Conservation (phyloP, 768 basidiomycete species). For the Boletus sensibilis region DNA sequence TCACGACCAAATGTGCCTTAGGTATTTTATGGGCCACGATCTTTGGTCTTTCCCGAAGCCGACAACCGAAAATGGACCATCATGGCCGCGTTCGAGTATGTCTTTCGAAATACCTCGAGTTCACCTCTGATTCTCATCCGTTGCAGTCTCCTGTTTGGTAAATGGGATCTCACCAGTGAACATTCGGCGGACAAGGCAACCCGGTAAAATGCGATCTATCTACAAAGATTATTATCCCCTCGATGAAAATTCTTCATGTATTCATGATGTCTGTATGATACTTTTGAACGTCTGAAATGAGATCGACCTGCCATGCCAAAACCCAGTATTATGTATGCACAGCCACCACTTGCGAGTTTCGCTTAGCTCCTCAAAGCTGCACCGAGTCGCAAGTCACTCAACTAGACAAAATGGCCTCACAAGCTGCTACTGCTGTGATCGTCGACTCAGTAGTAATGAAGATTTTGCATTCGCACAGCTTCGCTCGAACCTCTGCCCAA, state of each 20-base stretch:
- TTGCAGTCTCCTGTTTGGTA: slow-evolving; percentile 42
- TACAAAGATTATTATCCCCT: background rate
- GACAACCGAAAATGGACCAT: slow-evolving; percentile 98
- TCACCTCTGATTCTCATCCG: slow-evolving; percentile 4
- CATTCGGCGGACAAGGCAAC: slow-evolving; percentile 13
- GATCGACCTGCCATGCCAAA: too few relatives aligned
- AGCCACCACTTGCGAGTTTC: background rate
- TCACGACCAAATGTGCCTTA: slow-evolving; percentile 24
- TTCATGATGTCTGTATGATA: background rate
- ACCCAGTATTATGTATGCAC: background rate
- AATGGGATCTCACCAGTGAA: slow-evolving; percentile 39
- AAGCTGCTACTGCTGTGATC: slow-evolving; percentile 54
- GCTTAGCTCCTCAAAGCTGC: background rate
- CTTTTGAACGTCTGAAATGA: background rate
- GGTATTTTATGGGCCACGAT: slow-evolving; percentile 93
- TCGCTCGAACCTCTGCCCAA: slow-evolving; percentile 72
- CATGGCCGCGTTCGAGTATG: slow-evolving; percentile 88
- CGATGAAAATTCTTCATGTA: background rate
- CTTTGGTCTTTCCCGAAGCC: slow-evolving; percentile 89
- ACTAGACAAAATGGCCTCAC: slow-evolving; percentile 24
- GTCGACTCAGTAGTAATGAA: slow-evolving; percentile 67
- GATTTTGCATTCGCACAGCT: slow-evolving; percentile 74
- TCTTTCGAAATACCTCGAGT: slow-evolving; percentile 18
- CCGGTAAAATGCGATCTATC: background rate
- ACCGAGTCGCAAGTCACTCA: background rate